Evolutionary conservation across 495 filamentous ascomycete genomes (phyloP), one percentile per base, ranked within the genome.

Genomic region (Tuber umbilicatum): DNA sequence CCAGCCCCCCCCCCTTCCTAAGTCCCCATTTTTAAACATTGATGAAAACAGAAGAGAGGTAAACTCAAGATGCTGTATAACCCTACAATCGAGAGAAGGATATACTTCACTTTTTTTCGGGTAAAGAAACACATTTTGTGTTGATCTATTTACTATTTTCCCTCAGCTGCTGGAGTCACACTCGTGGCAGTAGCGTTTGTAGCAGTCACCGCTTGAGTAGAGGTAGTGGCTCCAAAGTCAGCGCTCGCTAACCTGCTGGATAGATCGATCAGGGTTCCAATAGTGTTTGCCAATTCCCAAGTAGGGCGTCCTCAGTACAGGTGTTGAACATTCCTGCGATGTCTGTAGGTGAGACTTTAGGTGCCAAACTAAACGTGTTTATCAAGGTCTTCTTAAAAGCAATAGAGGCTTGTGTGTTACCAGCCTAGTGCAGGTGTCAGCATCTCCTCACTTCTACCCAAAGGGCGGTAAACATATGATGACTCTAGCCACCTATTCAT

Each of bases 261-360:
- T 64, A 99, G 89, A 83, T 98, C 95, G 84, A 99, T 99, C 87
- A 98, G 95, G 80, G 94, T 97, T 84, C 95, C 93, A 85, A 99
- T 97, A 70, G 94, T 97, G 86, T 98, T 99, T 79, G 95, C 93
- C 68, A 99, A 88, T 86, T 99, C 77, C 97, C 93, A 80, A 97
- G 91, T 70, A 99, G 89, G 74, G 98, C 94, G 82, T 99, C 95
- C 86, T 99, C 95, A 84, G 98, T 92, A 86, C 98, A 95, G 86
- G 96, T 96, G 88, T 99, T 98, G 89, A 99, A 99, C 87, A 97
- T 94, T 81, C 91, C 84, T 87, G 98, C 95, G 81, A 99, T 92
- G 80, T 94, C 91, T 69, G 90, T 87, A 10, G 90, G 86, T 75
- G 95, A 91, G 12, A 99, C 95, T 87, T 97, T 98, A 74, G 95